Conservation (phyloP, 169 alveolate species). For the Perkinsus marinus region DNA sequence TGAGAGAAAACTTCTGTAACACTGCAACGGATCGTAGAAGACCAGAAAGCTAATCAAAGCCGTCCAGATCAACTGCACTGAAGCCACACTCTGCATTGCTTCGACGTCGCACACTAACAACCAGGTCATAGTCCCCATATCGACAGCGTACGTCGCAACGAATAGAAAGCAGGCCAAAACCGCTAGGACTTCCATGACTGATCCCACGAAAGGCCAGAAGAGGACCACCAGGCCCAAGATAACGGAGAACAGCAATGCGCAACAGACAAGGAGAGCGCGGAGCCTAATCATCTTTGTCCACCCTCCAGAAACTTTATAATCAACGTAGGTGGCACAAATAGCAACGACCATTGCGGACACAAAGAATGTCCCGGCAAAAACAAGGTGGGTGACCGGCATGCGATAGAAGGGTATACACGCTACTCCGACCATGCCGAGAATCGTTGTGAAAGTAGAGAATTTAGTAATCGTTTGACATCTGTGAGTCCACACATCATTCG, state of each 20-base stretch:
- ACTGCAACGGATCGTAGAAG: background rate
- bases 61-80: background rate
- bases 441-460: background rate
- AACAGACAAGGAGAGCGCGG: background rate
- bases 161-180: background rate
- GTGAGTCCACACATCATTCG: background rate
- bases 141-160: background rate
- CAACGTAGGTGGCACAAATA: background rate
- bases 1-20: background rate
- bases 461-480: background rate
- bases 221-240: background rate
- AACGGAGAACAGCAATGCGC: background rate
- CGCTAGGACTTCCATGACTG: background rate
- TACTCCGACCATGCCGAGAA: background rate
- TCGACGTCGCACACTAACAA: background rate
- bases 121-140: background rate
- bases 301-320: background rate
- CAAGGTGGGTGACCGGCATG: background rate
- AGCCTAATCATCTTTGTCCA: background rate
- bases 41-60: background rate
- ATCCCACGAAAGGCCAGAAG: background rate
- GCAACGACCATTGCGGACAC: background rate
- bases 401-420: background rate
- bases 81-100: background rate
- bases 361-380: background rate